A percentile compares a stretch with the other conserved stretches of the same genome.
These are phyloP conservation scores for Zymoseptoria crescenta DNA, from an alignment of 2,329 filamentous ascomycete species.

Conservation along the genomic window DNA sequence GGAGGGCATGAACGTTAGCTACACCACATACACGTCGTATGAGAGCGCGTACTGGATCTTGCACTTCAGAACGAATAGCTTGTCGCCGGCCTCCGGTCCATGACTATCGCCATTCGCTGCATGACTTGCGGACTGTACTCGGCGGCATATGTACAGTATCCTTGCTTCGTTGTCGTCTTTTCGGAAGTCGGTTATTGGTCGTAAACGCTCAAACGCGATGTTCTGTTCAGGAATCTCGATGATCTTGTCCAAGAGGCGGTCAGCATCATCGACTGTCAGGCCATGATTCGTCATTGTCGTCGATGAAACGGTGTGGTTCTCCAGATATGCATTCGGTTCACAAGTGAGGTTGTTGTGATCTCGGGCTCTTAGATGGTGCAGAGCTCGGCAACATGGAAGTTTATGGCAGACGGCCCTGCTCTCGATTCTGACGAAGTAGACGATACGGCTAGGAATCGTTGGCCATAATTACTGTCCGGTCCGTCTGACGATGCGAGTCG, in stretches of 20 bases:
- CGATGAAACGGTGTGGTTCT: constrained; percentile 15
- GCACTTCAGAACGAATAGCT: constrained; percentile 23
- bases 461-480: background rate
- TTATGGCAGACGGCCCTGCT: background rate
- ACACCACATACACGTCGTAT: background rate
- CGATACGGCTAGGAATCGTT: background rate
- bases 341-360: background rate
- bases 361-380: background rate
- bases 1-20: background rate
- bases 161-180: constrained; percentile 25
- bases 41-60: constrained; percentile 23
- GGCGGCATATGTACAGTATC: constrained; percentile 23
- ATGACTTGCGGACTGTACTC: constrained; percentile 1
- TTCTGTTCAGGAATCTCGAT: constrained; percentile 10
- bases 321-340: constrained; percentile 5
- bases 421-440: background rate
- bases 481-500: background rate
- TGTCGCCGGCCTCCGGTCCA: background rate
- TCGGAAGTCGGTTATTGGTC: constrained; percentile 26
- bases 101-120: background rate
- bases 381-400: background rate
- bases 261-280: constrained; percentile 14
- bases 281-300: constrained; percentile 13
- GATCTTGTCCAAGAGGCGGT: constrained; percentile 11
- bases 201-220: constrained; percentile 14